Base-by-base conservation (phyloP, 2,329 filamentous ascomycete genomes). In the Botrytis aclada region DNA sequence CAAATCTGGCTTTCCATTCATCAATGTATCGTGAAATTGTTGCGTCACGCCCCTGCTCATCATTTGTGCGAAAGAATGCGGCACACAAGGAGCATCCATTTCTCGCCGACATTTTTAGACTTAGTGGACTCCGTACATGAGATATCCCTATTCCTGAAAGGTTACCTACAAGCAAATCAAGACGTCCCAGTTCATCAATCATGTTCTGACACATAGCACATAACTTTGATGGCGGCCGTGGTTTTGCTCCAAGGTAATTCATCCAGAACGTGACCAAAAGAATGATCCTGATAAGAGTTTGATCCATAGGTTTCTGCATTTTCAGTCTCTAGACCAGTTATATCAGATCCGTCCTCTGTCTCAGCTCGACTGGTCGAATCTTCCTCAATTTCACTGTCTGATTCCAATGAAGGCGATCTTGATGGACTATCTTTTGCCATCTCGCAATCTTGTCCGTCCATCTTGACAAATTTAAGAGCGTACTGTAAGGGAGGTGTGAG, bases 341-440 rank as follows among this genome's bases (percentile, higher is more conserved):
- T 37, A 3, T 37, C 22, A 4, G 1, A 10, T 12, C 29, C 32
- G 5, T 32, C 56, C 4, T 34, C 56, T 34, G 22, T 34, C 20
- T 60, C 8, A 22, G 2, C 12, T 1, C 6, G 4, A 51, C 1
- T 1, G 0, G 9, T 58, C 20, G 4, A 22, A 18, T 58, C 0
- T 9, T 34, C 8, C 4, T 58, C 7, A 34, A 5, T 6, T 6
- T 6, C 22, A 29, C 14, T 58, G 8, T 18, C 16, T 58, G 29
- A 32, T 0, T 58, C 3, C 18, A 9, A 32, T 4, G 29, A 22
- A 32, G 56, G 6, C 29, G 56, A 34, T 3, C 3, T 22, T 22
- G 54, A 34, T 34, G 5, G 56, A 22, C 10, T 22, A 0, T 60
- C 9, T 34, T 60, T 4, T 25, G 4, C 4, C 0, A 56, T 56